Evolutionary conservation across 164 flowering plant species (phyloP), one percentile per base, ranked within the genome.

Genomic region (Pachysandra terminalis): DNA sequence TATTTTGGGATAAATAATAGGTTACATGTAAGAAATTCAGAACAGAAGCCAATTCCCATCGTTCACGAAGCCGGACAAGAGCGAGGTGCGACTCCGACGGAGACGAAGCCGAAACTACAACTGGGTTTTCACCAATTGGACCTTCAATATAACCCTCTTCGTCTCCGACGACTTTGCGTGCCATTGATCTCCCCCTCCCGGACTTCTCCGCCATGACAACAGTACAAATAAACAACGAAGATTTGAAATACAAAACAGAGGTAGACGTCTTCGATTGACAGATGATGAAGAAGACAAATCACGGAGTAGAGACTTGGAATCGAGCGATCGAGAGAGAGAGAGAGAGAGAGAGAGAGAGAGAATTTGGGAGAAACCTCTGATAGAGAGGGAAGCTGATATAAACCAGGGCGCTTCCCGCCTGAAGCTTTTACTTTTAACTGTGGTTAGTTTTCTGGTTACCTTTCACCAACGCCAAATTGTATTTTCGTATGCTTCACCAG

Each of bases 21-120:
- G 63, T 71, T 81, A 90, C 98, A 21, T 55, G 78, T 51, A 91
- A 70, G 77, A 93, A 93, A 68, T 93, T 85, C 69, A 93, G 85
- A 61, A 90, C 96, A 7, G 93, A 90, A 5, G 98, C 97, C 22
- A 93, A 79, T 64, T 93, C 98, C 96, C 98, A 90, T 25, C 88
- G 84, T 68, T 68, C 73, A 10, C 97, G 88, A 51, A 93, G 86
- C 68, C 64, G 76, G 13, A 28, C 37, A 59, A 78, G 75, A 21
- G 72, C 67, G 0, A 76, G 48, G 71, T 78, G 75, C 9, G 63
- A 40, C 16, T 78, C 80, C 22, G 69, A 37, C 0, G 32, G 24
- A 21, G 65, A 12, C 1, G 68, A 10, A n/a, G n/a, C 51, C 45
- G 56, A 37, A 49, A 16, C 57, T 21, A 37, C 5, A 8, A 54